A percentile compares a stretch with the other conserved stretches of the same genome.
phyloP scores from a whole-genome alignment of 2,329 filamentous ascomycete species.

The Lachnellula subtilissima region DNA sequence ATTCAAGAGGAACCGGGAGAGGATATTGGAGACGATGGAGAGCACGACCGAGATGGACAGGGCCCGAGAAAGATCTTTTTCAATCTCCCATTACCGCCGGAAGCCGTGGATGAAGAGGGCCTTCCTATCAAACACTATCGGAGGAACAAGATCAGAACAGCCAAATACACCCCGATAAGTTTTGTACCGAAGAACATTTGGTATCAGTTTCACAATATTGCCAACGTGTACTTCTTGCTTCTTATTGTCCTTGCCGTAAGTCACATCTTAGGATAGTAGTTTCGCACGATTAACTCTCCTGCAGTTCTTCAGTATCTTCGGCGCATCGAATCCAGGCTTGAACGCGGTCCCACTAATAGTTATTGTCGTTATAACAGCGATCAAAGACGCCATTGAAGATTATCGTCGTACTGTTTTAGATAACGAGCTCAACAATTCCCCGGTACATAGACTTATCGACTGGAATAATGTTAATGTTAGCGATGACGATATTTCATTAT shows the following conservation, averaged over 20 bases:
- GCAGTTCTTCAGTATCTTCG: conserved; percentile 95
- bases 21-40: conserved; percentile 26
- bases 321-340: conserved; percentile 81
- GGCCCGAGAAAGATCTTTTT: conserved; percentile 67
- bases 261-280: conserved; percentile 19
- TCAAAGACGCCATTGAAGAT: conserved; percentile 96
- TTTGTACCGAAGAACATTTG: conserved; percentile 96
- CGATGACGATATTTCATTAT: conserved; percentile 77
- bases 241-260: conserved; percentile 90
- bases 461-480: conserved; percentile 93
- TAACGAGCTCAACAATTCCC: conserved; percentile 91
- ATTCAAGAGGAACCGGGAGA: conserved; percentile 26
- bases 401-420: conserved; percentile 88
- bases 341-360: conserved; percentile 89
- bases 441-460: conserved; percentile 80
- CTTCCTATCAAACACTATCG: conserved; percentile 65
- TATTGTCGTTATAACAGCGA: conserved; percentile 79
- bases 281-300: conserved; percentile 24
- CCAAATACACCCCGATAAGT: conserved; percentile 92
- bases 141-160: conserved; percentile 94
- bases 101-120: conserved; percentile 76
- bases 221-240: conserved; percentile 98
- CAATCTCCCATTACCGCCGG: conserved; percentile 73
- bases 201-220: conserved; percentile 98
- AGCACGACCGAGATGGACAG: conserved; percentile 36